phyloP scores from a whole-genome alignment of 345 rosid genomes.

The Noccaea bulbosa region DNA sequence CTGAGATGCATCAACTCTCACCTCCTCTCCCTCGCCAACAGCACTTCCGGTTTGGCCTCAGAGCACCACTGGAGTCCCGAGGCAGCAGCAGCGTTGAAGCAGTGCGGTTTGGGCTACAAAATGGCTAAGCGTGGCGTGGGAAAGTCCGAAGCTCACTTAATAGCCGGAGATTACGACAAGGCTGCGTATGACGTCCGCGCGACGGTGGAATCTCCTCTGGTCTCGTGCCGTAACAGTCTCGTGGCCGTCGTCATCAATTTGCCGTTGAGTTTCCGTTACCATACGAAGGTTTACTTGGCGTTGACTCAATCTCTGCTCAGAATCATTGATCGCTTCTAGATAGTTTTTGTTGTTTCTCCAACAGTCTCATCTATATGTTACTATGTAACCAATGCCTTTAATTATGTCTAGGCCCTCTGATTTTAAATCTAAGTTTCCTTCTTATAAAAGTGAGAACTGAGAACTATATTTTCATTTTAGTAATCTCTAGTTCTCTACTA shows the following conservation, averaged over 20 bases:
- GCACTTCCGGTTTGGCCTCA: constrained; percentile 19
- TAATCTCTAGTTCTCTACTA: not conserved
- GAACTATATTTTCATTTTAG: not conserved
- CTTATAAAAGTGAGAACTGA: not conserved
- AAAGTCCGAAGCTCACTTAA: constrained; percentile 20
- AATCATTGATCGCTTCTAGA: constrained; percentile 43
- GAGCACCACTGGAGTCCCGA: constrained; percentile 5
- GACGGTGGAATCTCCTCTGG: constrained; percentile 24
- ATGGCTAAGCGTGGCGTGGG: constrained; percentile 33
- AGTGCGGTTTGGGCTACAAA: constrained; percentile 28
- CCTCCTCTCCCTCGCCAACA: constrained; percentile 33
- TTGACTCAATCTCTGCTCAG: constrained; percentile 42
- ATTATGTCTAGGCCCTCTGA: constrained; percentile 11
- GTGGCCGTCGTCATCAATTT: constrained; percentile 23
- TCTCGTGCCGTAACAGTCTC: constrained; percentile 26
- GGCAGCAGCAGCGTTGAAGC: constrained; percentile 18
- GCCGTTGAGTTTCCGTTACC: constrained; percentile 24
- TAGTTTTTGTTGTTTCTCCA: not conserved
- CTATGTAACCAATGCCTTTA: not conserved
- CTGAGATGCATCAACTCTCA: constrained; percentile 34
- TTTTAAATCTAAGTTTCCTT: constrained; percentile 11
- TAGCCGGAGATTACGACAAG: constrained; percentile 36
- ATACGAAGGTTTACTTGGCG: constrained; percentile 38
- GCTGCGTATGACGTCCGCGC: constrained; percentile 31
- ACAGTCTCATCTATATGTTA: not conserved